Conservation (phyloP, 2,329 filamentous ascomycete genomes). For the Fusarium sp. region DNA sequence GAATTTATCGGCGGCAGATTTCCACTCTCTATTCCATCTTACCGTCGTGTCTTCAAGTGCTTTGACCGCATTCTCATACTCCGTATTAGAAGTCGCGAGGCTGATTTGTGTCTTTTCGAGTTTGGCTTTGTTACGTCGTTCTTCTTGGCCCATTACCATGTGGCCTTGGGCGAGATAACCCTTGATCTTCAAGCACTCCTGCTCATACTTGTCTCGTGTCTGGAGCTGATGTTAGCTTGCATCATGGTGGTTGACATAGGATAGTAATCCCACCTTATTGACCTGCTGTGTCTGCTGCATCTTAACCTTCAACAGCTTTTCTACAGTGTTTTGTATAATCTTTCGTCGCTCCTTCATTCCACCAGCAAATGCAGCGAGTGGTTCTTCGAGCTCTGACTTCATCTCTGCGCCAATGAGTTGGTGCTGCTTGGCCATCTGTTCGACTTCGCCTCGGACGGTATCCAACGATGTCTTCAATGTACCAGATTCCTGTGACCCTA, state of each 20-base stretch:
- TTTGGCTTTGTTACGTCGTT: constrained; percentile 98
- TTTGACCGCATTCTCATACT: constrained; percentile 95
- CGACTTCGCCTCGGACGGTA: constrained; percentile 87
- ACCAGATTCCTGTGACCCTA: constrained; percentile 89
- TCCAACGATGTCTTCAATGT: constrained; percentile 88
- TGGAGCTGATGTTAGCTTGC: constrained; percentile 52
- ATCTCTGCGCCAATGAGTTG: constrained; percentile 91
- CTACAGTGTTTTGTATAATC: constrained; percentile 93
- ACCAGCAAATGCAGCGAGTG: constrained; percentile 88
- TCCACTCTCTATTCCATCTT: constrained; percentile 98
- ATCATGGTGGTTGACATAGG: not conserved
- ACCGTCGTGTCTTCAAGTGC: constrained; percentile 93
- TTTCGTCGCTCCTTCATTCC: constrained; percentile 97
- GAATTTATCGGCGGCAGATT: constrained; percentile 97
- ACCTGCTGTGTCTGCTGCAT: constrained; percentile 89
- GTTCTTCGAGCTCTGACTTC: constrained; percentile 96
- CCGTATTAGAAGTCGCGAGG: constrained; percentile 87
- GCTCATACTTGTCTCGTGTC: constrained; percentile 94
- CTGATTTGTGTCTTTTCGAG: constrained; percentile 99
- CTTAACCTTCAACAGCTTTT: constrained; percentile 94
- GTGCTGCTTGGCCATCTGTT: constrained; percentile 94
- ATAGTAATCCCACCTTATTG: constrained; percentile 77
- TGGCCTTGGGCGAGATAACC: constrained; percentile 98
- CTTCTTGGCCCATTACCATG: constrained; percentile 99
- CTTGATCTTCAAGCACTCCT: constrained; percentile 98